Base-by-base conservation (phyloP, 2,329 filamentous ascomycete genomes). In the Colletotrichum camelliae region DNA sequence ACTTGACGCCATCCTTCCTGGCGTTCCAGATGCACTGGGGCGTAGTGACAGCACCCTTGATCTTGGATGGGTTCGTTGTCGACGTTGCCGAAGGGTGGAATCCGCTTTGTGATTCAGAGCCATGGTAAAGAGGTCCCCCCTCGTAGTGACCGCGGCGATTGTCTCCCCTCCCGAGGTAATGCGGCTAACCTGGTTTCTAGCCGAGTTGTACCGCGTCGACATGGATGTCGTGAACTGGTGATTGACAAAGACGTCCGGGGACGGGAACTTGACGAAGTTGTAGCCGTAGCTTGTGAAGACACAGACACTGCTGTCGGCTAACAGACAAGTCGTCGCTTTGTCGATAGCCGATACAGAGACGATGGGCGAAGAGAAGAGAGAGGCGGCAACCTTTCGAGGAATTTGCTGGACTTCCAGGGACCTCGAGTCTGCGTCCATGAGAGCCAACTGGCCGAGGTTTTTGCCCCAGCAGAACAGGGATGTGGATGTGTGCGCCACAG, bases 281-380 rank as follows among this genome's bases (percentile, higher is more conserved):
- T 98, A 98, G 6, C 96, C 96, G 81, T 98, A 98, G 79, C 97
- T 97, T 1, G 96, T 96, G 80, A 99, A 98, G 0, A 99, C 93
- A 89, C 94, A 97, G 12, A 98, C 95, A 24, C 96, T 95, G 79
- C 94, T 93, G 79, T 96, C 98, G 65, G 96, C 94, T 4, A 99
- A 90, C 33, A 99, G 86, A 77, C 96, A 94, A 2, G 94, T 93
- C 0, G 97, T 98, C 8, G 97, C 97, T 78, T 93, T 93, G 81
- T 98, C 96, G 74, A 97, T 98, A 5, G 96, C 96, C 1, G 95
- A 94, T 0, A 97, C 95, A 82, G 94, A 94, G 31, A 90, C 87
- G 68, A 99, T 98, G 0, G 83, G 91, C 4, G 92, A 91, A 13
- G 90, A 90, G 81, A 97, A 94, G 1, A 98, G 88, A 1, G 96